Conservation (phyloP, 345 rosid genomes). For the Aquilaria yunnanensis region DNA sequence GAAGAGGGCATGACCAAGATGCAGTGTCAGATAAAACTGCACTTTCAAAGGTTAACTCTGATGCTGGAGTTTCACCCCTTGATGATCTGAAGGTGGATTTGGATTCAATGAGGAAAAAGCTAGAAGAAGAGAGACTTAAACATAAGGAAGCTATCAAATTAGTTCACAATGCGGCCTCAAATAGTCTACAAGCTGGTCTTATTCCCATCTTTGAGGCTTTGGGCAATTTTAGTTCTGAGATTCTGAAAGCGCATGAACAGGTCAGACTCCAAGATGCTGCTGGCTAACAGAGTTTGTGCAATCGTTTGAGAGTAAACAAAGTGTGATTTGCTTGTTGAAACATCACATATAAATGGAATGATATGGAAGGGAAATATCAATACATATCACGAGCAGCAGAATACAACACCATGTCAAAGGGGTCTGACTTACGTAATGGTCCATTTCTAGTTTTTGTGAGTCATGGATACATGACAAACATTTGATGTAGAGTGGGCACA, state of each 20-base stretch:
- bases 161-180: conserved; percentile 74
- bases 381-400: too few species aligned
- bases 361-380: too few species aligned
- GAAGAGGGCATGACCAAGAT: conserved; percentile 49
- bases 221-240: conserved; percentile 72
- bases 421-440: too few species aligned
- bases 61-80: conserved; percentile 55
- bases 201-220: conserved; percentile 81
- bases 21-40: conserved; percentile 52
- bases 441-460: too few species aligned
- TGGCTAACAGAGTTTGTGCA: conserved; percentile 5
- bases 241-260: conserved; percentile 68
- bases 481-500: too few species aligned
- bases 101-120: conserved; percentile 72
- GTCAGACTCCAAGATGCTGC: conserved; percentile 44
- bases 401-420: too few species aligned
- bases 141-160: conserved; percentile 67
- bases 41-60: conserved; percentile 46
- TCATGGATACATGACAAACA: too few species aligned
- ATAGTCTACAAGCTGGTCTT: conserved; percentile 73
- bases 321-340: conserved; percentile 2
- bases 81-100: conserved; percentile 86
- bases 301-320: neutral
- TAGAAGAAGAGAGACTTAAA: conserved; percentile 55
- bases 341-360: neutral